phyloP scores from a whole-genome alignment of 768 basidiomycete species.

The Boletellus ananiceps region DNA sequence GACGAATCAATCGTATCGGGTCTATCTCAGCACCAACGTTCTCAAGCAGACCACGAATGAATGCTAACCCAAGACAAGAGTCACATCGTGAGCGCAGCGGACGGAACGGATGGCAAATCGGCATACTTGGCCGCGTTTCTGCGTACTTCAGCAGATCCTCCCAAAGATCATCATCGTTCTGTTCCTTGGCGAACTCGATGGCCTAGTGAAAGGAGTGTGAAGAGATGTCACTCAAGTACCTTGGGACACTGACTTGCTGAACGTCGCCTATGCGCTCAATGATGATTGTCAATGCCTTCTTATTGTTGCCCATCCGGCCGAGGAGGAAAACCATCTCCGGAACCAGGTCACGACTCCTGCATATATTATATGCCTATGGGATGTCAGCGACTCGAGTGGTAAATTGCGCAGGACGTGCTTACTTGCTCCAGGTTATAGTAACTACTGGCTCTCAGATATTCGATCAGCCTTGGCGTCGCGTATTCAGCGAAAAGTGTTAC shows the following conservation, averaged over 20 bases:
- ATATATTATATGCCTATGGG: slow-evolving; percentile 76
- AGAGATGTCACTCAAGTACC: neutral
- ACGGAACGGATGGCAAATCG: neutral
- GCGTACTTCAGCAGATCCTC: slow-evolving; percentile 93
- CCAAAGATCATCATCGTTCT: slow-evolving; percentile 96
- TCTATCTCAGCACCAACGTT: slow-evolving; percentile 96
- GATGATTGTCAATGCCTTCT: slow-evolving; percentile 88
- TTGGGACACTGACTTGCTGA: slow-evolving; percentile 53
- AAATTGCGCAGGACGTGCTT: slow-evolving; percentile 1
- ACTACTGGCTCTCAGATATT: slow-evolving; percentile 86
- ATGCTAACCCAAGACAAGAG: slow-evolving; percentile 44
- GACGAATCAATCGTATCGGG: slow-evolving; percentile 87
- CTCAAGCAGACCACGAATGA: slow-evolving; percentile 92
- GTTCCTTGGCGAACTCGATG: slow-evolving; percentile 97
- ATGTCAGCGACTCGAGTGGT: neutral
- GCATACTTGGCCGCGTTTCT: slow-evolving; percentile 82
- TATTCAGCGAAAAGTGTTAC: slow-evolving; percentile 91
- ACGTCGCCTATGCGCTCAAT: slow-evolving; percentile 95
- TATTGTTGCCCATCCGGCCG: slow-evolving; percentile 97
- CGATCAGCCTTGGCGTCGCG: slow-evolving; percentile 72
- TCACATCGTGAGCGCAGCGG: neutral
- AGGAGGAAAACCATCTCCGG: slow-evolving; percentile 97
- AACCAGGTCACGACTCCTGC: slow-evolving; percentile 80
- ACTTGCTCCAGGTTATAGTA: slow-evolving; percentile 89
- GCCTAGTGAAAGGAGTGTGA: slow-evolving; percentile 46